These are phyloP conservation scores for Pilaira anomala DNA, from an alignment of 192 early-diverging fungal genomes.

Conservation along the genomic window DNA sequence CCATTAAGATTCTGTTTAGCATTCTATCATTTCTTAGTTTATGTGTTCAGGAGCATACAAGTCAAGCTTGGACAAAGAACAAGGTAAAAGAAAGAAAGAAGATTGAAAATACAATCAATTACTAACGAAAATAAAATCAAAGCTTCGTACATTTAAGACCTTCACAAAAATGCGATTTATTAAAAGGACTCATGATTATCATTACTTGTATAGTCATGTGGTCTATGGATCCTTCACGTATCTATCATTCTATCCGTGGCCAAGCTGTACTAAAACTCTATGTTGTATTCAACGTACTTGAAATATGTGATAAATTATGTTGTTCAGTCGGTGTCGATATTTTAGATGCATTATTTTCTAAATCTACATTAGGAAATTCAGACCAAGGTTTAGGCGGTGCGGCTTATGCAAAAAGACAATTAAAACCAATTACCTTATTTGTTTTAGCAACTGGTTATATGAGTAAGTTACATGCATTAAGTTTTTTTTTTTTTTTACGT, in stretches of 20 bases:
- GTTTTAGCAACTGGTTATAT: constrained; percentile 81
- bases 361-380: constrained; percentile 53
- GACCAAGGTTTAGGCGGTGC: constrained; percentile 27
- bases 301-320: constrained; percentile 93
- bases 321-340: constrained; percentile 94
- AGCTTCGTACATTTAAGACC: constrained; percentile 58
- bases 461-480: constrained; percentile 36
- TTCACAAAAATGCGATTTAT: constrained; percentile 85
- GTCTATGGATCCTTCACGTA: constrained; percentile 78
- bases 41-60: constrained; percentile 37
- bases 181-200: constrained; percentile 80
- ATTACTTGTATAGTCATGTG: constrained; percentile 74
- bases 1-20: constrained; percentile 83
- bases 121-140: background rate
- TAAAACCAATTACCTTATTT: constrained; percentile 59
- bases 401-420: constrained; percentile 37
- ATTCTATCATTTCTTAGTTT: constrained; percentile 39
- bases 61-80: background rate
- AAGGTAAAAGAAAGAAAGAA: constrained; percentile 27
- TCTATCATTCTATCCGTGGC: constrained; percentile 95
- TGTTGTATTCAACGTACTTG: constrained; percentile 94
- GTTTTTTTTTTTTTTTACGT: background rate
- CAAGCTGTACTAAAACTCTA: constrained; percentile 97
- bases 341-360: constrained; percentile 90
- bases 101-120: background rate